phyloP scores from a whole-genome alignment of 768 basidiomycete genomes.

The Pleurotus eryngii region DNA sequence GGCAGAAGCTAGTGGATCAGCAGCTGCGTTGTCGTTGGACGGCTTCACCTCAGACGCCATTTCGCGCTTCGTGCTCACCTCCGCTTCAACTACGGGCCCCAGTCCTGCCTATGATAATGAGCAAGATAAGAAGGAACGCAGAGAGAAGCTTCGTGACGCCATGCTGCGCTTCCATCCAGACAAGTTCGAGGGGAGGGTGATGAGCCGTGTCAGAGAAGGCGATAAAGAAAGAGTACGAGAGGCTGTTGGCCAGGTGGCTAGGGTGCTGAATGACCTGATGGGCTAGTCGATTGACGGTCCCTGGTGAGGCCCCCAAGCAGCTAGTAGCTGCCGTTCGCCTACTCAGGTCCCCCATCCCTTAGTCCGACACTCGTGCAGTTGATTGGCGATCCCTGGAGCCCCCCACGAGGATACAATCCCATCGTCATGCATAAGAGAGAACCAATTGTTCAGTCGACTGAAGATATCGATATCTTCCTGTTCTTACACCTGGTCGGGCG shows the following conservation, averaged over 20 bases:
- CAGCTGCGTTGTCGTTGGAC: conserved; percentile 30
- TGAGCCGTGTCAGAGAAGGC: conserved; percentile 41
- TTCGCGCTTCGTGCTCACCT: conserved; percentile 48
- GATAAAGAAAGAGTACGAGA: conserved; percentile 54
- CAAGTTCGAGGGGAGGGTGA: conserved; percentile 75
- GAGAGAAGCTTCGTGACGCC: conserved; percentile 63
- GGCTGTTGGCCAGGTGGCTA: conserved; percentile 60
- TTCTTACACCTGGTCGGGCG: too few species aligned
- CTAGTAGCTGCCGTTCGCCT: too few species aligned
- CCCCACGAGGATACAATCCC: too few species aligned
- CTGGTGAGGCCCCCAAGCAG: too few species aligned
- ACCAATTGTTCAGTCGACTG: too few species aligned
- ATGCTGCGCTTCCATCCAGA: conserved; percentile 78
- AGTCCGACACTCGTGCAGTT: too few species aligned
- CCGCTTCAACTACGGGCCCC: conserved; percentile 4
- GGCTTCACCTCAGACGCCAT: conserved; percentile 57
- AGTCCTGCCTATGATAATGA: conserved; percentile 15
- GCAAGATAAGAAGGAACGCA: conserved; percentile 41
- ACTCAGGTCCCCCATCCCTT: too few species aligned
- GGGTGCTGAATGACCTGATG: conserved; percentile 59
- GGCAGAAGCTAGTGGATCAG: neutral
- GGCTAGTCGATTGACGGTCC: conserved; percentile 9
- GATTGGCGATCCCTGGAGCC: too few species aligned
- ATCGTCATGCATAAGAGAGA: too few species aligned
- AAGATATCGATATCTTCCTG: too few species aligned